Evolutionary conservation across 306 rosid species (phyloP), one percentile per base, ranked within the genome.

Genomic region (Canavalia ensiformis): DNA sequence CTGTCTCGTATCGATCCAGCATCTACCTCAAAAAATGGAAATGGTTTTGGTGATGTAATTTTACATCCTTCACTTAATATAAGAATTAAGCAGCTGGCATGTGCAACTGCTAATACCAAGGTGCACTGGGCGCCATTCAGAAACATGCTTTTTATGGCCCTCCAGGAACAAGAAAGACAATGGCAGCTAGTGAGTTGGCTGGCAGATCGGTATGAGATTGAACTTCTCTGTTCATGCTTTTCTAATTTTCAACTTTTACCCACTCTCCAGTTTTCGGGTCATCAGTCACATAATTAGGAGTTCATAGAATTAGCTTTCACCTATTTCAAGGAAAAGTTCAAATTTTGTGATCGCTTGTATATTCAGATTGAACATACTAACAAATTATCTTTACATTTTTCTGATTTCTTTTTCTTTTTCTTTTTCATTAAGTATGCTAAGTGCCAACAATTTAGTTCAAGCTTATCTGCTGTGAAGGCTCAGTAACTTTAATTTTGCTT

Each of bases 111-210:
- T 35, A 94, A 96, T 87, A 96, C 99, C 58, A 96, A 96, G 84
- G 88, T 94, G 13, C 99, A 96, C 84, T 92, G 92, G 78, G 99
- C 99, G 44, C 99, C 98, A 4, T 96, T 93, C 79, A 91, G 99
- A 65, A 96, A 96, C 83, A 93, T 96, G 94, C 93, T 96, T 78
- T 96, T 81, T 96, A 96, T 85, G 98, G 99, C 30, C 97, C 99
- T 88, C 98, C 98, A 18, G 99, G 99, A 84, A 96, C 99, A 52
- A 98, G 99, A 77, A 96, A 96, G 75, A 96, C 99, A 66, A 92
- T 96, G 99, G 99, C 97, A 57, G 99, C 99, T 37, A 89, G 99
- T 82, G 98, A 93, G 88, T 76, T 96, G 81, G 99, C 99, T 85
- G 91, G 72, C 1, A 96, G 88, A 92, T 96, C 98, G 82, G 99